Base-by-base conservation (phyloP, 2,329 filamentous ascomycete genomes). In the Botrytis sinoallii region DNA sequence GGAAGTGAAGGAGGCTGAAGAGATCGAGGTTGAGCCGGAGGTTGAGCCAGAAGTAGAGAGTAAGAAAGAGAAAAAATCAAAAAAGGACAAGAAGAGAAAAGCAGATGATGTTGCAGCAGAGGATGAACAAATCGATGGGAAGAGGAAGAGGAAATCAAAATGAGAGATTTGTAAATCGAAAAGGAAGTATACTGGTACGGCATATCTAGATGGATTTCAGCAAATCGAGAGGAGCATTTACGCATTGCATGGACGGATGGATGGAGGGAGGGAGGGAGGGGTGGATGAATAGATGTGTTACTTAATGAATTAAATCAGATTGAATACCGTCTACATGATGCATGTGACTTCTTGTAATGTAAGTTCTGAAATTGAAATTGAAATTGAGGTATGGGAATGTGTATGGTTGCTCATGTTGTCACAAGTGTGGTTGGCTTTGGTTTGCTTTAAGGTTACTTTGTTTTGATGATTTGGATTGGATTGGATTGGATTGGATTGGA, bases 71-170 rank as follows among this genome's bases (percentile, higher is more conserved):
- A 55, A 70, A 12, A 74, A 67, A 18, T 9, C 35, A 29, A 67
- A 57, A 32, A 73, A 61, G 20, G 65, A 68, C n/a, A 69, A 61
- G 12, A 69, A 73, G 52, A 73, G 63, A 4, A 73, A 73, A 18
- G 65, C 18, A 7, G 71, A 70, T 55, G 65, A 68, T 42, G 65
- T 42, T 40, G 64, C 48, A 14, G 71, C 22, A 25, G 63, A 60
- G 25, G 65, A 48, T 48, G 55, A 70, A 32, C n/a, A 42, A 6
- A 68, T 52, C 7, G 57, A 59, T 70, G 65, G 55, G 5, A 70
- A 73, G 20, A 73, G 52, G 42, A 59, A 38, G 44, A 70, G 22
- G 16, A 73, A 63, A 52, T 67, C 32, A 16, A 67, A 55, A 66
- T 46, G 22, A 46, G 9, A 5, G 12, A 16, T 3, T 29, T 18